Evolutionary conservation across 2,329 filamentous ascomycete species (phyloP).

Genomic region (Phialophora verrucosa): DNA sequence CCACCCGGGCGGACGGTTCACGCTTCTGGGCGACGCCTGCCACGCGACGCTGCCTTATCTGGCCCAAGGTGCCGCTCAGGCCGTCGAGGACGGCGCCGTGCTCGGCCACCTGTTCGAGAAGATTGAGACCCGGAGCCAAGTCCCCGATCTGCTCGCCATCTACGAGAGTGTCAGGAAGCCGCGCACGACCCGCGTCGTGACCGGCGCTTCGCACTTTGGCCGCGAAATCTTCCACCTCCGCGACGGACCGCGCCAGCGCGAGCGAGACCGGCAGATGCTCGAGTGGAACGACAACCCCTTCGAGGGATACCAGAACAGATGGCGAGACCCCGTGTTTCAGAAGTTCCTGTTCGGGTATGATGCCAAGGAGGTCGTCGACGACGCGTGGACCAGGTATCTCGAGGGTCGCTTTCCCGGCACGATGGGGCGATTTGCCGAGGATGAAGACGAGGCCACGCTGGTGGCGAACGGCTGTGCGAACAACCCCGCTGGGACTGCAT

Average conservation of each 20-base stretch:
- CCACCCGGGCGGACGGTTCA: conserved; percentile 38
- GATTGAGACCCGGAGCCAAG: conserved; percentile 37
- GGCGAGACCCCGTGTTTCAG: conserved; percentile 32
- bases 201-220: conserved; percentile 44
- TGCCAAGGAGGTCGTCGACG: conserved; percentile 21
- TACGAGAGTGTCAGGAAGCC: conserved; percentile 49
- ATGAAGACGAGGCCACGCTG: not conserved
- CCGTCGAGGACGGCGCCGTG: conserved; percentile 44
- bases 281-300: conserved; percentile 19
- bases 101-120: conserved; percentile 45
- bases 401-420: conserved; percentile 24
- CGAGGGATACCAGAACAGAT: conserved; percentile 29
- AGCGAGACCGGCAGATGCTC: conserved; percentile 46
- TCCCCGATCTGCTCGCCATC: conserved; percentile 45
- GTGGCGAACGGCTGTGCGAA: conserved; percentile 68
- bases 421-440: conserved; percentile 13
- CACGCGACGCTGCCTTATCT: conserved; percentile 52
- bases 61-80: conserved; percentile 44
- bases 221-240: conserved; percentile 47
- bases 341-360: conserved; percentile 33
- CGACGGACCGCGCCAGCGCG: conserved; percentile 49
- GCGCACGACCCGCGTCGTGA: conserved; percentile 49
- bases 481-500: conserved; percentile 60
- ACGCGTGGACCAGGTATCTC: conserved; percentile 22
- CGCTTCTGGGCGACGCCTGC: conserved; percentile 52